These are phyloP conservation scores for Pestalotiopsis sp. DNA, from an alignment of 2,329 filamentous ascomycete species.

Conservation along the genomic window DNA sequence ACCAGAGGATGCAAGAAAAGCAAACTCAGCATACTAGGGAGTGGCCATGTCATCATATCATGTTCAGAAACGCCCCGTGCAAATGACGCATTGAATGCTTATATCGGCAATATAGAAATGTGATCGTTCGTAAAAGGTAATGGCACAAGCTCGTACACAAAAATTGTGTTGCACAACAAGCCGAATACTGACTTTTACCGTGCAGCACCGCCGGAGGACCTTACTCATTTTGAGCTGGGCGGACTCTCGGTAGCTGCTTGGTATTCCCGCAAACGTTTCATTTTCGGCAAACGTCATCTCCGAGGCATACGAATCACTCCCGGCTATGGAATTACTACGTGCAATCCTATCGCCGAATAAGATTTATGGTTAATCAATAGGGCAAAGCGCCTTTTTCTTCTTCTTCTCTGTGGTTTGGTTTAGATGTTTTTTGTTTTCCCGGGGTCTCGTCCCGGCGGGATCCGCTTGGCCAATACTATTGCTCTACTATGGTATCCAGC, in stretches of 20 bases:
- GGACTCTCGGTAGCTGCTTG: neutral
- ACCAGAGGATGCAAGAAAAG: neutral
- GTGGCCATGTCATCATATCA: too few species aligned
- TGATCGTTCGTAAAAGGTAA: neutral
- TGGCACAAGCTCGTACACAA: neutral
- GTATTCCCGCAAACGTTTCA: constrained; percentile 7
- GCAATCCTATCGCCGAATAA: neutral
- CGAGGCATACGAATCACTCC: constrained; percentile 10
- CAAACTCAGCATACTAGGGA: too few species aligned
- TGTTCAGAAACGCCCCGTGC: neutral
- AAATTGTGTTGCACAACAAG: too few species aligned
- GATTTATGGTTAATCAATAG: neutral
- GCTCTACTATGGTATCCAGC: neutral
- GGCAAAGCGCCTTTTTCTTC: neutral
- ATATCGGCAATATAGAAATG: neutral
- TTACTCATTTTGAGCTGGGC: neutral
- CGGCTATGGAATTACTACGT: neutral
- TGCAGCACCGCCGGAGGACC: neutral
- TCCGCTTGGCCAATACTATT: constrained; percentile 2
- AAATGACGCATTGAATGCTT: neutral
- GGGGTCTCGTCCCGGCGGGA: neutral
- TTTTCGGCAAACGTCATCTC: constrained; percentile 10
- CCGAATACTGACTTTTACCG: neutral
- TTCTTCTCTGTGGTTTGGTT: neutral
- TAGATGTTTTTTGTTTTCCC: neutral